Conservation (phyloP, 345 rosid genomes). For the Arabidopsis suecica region DNA sequence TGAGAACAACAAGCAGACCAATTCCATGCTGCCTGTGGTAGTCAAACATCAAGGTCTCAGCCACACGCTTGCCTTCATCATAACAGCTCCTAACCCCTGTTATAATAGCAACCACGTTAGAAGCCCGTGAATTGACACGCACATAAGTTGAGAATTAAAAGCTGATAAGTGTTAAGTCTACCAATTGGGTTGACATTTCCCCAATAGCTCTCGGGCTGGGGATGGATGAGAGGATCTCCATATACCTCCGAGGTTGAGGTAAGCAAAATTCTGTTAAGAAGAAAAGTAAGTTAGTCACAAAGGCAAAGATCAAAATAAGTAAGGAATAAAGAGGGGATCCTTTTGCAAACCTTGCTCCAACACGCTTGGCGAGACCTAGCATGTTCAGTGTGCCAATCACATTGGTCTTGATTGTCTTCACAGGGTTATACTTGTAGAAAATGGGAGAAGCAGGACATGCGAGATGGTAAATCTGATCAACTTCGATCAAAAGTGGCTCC, state of each 20-base stretch:
- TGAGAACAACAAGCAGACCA: slow-evolving; percentile 50
- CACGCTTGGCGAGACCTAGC: slow-evolving; percentile 98
- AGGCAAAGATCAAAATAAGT: neutral
- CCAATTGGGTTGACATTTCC: slow-evolving; percentile 98
- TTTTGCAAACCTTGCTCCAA: slow-evolving; percentile 78
- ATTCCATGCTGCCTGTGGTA: slow-evolving; percentile 97
- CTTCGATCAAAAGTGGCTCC: slow-evolving; percentile 83
- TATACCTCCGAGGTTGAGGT: slow-evolving; percentile 97
- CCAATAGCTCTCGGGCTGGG: slow-evolving; percentile 96
- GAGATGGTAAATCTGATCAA: slow-evolving; percentile 95
- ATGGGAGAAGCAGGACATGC: slow-evolving; percentile 99
- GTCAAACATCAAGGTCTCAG: slow-evolving; percentile 97
- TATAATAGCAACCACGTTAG: slow-evolving; percentile 17
- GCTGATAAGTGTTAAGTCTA: slow-evolving; percentile 32
- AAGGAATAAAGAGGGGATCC: neutral
- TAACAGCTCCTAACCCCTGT: slow-evolving; percentile 95
- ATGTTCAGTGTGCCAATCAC: slow-evolving; percentile 97
- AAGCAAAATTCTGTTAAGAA: slow-evolving; percentile 75
- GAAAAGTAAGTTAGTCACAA: neutral
- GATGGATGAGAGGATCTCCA: slow-evolving; percentile 95
- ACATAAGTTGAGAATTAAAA: neutral
- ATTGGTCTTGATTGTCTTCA: slow-evolving; percentile 97
- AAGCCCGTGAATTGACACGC: neutral
- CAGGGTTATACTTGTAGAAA: slow-evolving; percentile 95
- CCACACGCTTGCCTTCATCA: slow-evolving; percentile 98